These are phyloP conservation scores for Apiotrichum sp. DNA, from an alignment of 1,284 basidiomycete species.

Conservation along the genomic window DNA sequence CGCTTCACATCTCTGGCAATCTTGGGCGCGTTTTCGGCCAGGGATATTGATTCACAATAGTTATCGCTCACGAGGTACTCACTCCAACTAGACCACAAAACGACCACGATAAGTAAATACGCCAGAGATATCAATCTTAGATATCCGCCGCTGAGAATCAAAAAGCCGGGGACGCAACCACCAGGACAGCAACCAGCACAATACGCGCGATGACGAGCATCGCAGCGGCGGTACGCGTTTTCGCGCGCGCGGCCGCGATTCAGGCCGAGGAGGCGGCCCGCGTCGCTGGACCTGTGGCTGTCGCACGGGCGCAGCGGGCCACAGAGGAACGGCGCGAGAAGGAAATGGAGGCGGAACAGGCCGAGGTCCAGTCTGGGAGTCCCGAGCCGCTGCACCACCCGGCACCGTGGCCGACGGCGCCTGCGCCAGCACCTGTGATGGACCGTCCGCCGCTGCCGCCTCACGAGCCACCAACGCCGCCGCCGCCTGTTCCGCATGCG, in stretches of 20 bases:
- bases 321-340: neutral
- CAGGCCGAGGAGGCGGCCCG: constrained; percentile 39
- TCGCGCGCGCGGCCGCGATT: constrained; percentile 37
- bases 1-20: too few relatives aligned
- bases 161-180: too few relatives aligned
- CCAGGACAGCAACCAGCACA: neutral
- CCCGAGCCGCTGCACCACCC: neutral
- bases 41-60: too few relatives aligned
- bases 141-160: too few relatives aligned
- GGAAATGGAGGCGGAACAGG: neutral
- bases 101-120: too few relatives aligned
- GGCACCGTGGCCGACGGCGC: neutral
- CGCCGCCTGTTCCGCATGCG: neutral
- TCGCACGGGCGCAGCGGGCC: neutral
- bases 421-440: neutral
- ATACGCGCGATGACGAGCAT: constrained; percentile 12
- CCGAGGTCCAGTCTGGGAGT: neutral
- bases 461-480: neutral
- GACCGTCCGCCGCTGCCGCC: neutral
- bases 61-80: too few relatives aligned
- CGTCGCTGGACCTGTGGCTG: constrained; percentile 4
- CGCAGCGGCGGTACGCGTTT: constrained; percentile 32
- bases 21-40: too few relatives aligned
- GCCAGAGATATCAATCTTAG: too few relatives aligned
- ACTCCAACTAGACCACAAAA: too few relatives aligned